phyloP scores from a whole-genome alignment of 192 early-diverging fungal genomes.

The Chytriomyces confervae region DNA sequence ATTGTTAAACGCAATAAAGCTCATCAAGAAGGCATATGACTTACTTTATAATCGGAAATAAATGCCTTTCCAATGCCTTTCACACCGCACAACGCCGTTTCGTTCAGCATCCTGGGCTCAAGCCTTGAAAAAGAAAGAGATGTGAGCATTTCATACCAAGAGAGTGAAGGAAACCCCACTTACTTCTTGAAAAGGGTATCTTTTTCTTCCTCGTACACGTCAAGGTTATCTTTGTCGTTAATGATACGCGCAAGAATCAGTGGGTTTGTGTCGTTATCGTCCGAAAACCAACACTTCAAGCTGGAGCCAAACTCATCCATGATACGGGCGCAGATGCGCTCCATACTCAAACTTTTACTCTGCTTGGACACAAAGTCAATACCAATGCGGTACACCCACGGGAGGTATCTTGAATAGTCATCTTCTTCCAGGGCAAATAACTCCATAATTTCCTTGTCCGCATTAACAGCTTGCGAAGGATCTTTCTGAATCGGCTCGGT shows the following conservation, averaged over 20 bases:
- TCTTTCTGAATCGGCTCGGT: slow-evolving; percentile 46
- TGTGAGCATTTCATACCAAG: not conserved
- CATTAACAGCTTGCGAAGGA: slow-evolving; percentile 73
- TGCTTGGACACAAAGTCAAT: slow-evolving; percentile 75
- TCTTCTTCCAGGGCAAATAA: slow-evolving; percentile 84
- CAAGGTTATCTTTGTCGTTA: slow-evolving; percentile 68
- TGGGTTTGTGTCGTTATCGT: slow-evolving; percentile 89
- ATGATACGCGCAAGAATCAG: slow-evolving; percentile 88
- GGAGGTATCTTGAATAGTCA: slow-evolving; percentile 55
- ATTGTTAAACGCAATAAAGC: not conserved
- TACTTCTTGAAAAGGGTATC: slow-evolving; percentile 83
- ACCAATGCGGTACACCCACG: slow-evolving; percentile 64
- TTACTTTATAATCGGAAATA: slow-evolving; percentile 58
- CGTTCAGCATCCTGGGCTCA: slow-evolving; percentile 85
- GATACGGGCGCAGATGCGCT: slow-evolving; percentile 80
- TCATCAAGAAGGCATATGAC: not conserved
- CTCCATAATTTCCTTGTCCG: slow-evolving; percentile 89
- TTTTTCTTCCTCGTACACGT: slow-evolving; percentile 79
- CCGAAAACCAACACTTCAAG: slow-evolving; percentile 78
- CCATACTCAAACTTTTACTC: slow-evolving; percentile 89
- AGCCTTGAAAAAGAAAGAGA: slow-evolving; percentile 46
- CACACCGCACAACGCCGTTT: slow-evolving; percentile 88
- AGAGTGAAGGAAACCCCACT: slow-evolving; percentile 8
- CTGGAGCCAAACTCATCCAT: slow-evolving; percentile 78
- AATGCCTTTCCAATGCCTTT: slow-evolving; percentile 84